A percentile compares a stretch with the other conserved stretches of the same genome.
Conservation (phyloP, 1,139 yeast genomes). For the Debaryomyces singareniensis region DNA sequence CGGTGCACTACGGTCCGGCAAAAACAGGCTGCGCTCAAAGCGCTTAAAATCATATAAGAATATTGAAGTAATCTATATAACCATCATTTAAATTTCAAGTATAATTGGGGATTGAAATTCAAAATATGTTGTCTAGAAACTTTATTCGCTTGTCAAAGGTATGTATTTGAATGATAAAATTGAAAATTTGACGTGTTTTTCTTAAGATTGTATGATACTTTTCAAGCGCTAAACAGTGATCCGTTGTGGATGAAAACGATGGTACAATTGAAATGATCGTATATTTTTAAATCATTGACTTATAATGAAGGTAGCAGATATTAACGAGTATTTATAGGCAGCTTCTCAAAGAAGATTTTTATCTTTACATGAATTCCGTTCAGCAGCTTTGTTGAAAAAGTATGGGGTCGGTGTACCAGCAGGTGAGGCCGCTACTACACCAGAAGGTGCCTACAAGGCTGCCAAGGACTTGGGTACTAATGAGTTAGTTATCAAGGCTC, state of each 20-base stretch:
- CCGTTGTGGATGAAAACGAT: conserved; percentile 37
- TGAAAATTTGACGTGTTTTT: conserved; percentile 79
- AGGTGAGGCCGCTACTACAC: conserved; percentile 87
- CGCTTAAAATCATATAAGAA: no score
- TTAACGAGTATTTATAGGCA: no score
- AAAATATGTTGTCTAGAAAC: conserved; percentile 34
- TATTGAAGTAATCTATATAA: no score
- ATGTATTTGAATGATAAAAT: conserved; percentile 26
- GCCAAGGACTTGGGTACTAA: conserved; percentile 63
- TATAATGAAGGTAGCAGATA: conserved; percentile 8
- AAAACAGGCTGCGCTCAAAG: background rate
- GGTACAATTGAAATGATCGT: conserved; percentile 2
- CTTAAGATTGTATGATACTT: no score
- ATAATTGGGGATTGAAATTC: background rate
- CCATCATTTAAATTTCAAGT: no score
- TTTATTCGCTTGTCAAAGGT: conserved; percentile 41
- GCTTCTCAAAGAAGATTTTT: conserved; percentile 54
- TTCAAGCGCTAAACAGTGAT: no score
- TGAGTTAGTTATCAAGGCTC: conserved; percentile 94
- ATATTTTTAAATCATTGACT: conserved; percentile 2
- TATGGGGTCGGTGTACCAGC: conserved; percentile 90
- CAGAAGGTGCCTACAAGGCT: conserved; percentile 78
- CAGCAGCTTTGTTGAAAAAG: conserved; percentile 75
- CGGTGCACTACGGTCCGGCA: background rate
- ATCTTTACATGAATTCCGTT: conserved; percentile 93